Evolutionary conservation across 169 alveolate genomes (phyloP).

Genomic region (Toxoplasma gondii): DNA sequence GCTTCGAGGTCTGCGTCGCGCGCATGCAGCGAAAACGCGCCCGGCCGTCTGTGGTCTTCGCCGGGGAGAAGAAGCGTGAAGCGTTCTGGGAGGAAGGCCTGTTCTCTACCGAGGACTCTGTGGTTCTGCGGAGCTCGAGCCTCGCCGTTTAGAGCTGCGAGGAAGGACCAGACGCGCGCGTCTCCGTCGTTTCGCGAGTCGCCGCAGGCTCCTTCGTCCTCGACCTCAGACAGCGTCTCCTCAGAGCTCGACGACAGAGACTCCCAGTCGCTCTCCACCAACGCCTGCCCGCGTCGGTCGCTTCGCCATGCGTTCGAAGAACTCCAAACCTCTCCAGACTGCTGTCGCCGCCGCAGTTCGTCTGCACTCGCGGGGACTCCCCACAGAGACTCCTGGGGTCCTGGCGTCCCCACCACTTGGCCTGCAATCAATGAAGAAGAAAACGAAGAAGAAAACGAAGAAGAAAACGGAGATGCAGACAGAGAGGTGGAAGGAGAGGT

Average conservation of each 20-base stretch:
- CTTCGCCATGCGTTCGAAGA: neutral
- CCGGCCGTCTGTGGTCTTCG: neutral
- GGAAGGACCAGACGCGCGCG: neutral
- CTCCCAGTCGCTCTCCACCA: neutral
- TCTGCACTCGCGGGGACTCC: neutral
- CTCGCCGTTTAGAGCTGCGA: neutral
- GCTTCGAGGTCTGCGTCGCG: neutral
- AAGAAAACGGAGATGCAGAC: no score
- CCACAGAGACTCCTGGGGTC: neutral
- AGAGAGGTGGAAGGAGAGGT: no score
- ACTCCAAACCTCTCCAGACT: neutral
- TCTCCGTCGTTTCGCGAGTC: neutral
- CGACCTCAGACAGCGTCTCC: neutral
- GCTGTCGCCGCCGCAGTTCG: neutral
- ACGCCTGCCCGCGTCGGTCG: neutral
- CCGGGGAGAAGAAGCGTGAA: neutral
- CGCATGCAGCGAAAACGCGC: neutral
- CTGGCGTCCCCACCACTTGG: neutral
- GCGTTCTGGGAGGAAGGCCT: neutral
- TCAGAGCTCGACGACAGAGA: neutral
- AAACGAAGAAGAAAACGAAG: no score
- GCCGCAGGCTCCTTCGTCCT: neutral
- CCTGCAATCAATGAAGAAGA: no score
- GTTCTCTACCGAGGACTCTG: no score
- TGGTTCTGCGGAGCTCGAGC: neutral